Evolutionary conservation across 106 monocot species (phyloP).

Genomic region (Vanilla planifolia): DNA sequence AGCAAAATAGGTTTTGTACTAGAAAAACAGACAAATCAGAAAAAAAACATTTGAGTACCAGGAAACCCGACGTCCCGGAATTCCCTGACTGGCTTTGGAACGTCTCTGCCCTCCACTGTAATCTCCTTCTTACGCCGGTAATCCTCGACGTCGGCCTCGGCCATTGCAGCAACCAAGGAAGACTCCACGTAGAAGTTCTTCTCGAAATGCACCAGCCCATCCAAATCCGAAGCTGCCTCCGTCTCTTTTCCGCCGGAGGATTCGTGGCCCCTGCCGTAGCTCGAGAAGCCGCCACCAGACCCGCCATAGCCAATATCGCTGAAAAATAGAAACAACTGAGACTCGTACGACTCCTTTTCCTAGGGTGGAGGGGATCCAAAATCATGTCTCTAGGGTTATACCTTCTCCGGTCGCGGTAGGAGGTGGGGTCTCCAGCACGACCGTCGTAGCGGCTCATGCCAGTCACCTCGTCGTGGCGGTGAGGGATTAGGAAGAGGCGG

Average conservation of each 20-base stretch:
- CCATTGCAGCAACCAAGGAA: conserved; percentile 67
- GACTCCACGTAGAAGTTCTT: conserved; percentile 96
- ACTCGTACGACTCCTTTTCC: background rate
- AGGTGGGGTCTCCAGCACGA: conserved; percentile 55
- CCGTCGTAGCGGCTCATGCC: conserved; percentile 83
- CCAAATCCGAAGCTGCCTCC: conserved; percentile 33
- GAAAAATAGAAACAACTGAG: background rate
- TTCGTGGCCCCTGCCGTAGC: conserved; percentile 38
- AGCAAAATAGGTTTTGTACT: too few species aligned
- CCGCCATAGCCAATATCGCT: conserved; percentile 42
- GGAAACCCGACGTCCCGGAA: conserved; percentile 79
- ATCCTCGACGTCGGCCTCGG: conserved; percentile 67
- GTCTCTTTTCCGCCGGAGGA: conserved; percentile 28
- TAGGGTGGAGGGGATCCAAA: background rate
- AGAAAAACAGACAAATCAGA: too few species aligned
- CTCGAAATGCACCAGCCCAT: conserved; percentile 81
- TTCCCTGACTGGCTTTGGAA: conserved; percentile 68
- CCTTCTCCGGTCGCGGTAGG: conserved; percentile 80
- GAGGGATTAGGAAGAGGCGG: too few species aligned
- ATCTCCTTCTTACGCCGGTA: conserved; percentile 72
- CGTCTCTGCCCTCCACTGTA: conserved; percentile 85
- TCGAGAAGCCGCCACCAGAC: conserved; percentile 25
- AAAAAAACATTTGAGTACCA: conserved; percentile 31
- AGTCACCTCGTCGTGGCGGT: background rate
- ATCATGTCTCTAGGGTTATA: conserved; percentile 10